These are phyloP conservation scores for Rhododendron mucronatum DNA, from an alignment of 148 eudicot species.

Conservation along the genomic window DNA sequence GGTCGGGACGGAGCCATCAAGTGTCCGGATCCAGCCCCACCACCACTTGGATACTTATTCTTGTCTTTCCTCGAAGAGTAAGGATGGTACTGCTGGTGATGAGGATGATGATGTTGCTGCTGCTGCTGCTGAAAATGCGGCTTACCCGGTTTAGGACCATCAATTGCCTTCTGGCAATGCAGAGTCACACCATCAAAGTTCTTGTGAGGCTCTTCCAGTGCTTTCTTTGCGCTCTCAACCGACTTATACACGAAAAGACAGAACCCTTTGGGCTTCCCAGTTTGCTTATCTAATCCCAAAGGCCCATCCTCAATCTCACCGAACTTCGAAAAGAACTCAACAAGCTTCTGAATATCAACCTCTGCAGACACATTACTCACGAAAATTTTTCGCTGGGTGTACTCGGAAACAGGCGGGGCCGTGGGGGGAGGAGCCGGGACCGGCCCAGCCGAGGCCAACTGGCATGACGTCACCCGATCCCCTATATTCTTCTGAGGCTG, in stretches of 20 bases:
- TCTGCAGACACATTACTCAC: constrained; percentile 85
- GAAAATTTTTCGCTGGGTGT: constrained; percentile 84
- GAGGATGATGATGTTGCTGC: constrained; percentile 21
- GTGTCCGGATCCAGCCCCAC: constrained; percentile 42
- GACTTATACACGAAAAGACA: constrained; percentile 74
- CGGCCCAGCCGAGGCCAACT: constrained; percentile 84
- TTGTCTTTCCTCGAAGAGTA: constrained; percentile 54
- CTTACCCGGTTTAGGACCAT: constrained; percentile 73
- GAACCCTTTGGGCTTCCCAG: constrained; percentile 86
- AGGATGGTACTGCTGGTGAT: constrained; percentile 23
- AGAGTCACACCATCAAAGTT: constrained; percentile 64
- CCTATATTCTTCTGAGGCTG: constrained; percentile 86
- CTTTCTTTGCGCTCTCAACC: constrained; percentile 62
- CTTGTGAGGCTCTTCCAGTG: constrained; percentile 91
- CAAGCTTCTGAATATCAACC: constrained; percentile 55
- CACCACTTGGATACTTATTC: constrained; percentile 31
- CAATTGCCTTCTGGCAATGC: constrained; percentile 72
- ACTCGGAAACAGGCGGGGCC: constrained; percentile 49
- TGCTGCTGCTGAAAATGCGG: constrained; percentile 21
- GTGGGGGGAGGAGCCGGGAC: constrained; percentile 36
- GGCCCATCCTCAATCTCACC: constrained; percentile 99
- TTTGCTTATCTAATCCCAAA: constrained; percentile 71
- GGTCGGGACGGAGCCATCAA: constrained; percentile 55
- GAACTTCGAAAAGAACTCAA: constrained; percentile 51
- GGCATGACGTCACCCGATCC: constrained; percentile 64